These are phyloP conservation scores for Orbilia oligospora DNA, from an alignment of 2,329 filamentous ascomycete species.

Conservation along the genomic window DNA sequence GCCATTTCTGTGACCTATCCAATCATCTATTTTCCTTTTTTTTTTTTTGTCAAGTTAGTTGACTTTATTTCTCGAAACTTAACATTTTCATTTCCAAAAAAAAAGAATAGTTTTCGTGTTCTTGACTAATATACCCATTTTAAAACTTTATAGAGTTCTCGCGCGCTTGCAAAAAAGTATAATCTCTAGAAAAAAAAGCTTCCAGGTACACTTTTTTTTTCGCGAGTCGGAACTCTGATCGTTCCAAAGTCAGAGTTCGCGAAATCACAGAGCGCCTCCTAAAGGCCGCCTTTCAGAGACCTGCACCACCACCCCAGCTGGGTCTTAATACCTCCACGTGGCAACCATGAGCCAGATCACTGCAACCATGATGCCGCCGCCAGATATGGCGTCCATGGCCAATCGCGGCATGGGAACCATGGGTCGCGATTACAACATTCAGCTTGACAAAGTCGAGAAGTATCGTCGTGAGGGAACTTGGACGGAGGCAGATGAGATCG, in stretches of 20 bases:
- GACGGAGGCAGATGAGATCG: constrained; percentile 63
- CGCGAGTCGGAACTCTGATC: constrained; percentile 56
- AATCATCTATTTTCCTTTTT: neutral
- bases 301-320: neutral
- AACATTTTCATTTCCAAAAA: neutral
- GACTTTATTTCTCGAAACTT: neutral
- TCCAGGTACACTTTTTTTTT: constrained; percentile 15
- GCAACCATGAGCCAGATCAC: constrained; percentile 56
- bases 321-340: neutral
- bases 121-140: neutral
- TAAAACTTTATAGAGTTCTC: neutral
- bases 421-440: constrained; percentile 62
- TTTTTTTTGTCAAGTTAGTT: neutral
- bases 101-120: neutral
- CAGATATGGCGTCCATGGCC: constrained; percentile 57
- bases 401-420: constrained; percentile 59
- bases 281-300: constrained; percentile 7
- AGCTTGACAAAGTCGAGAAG: constrained; percentile 64
- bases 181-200: constrained; percentile 7
- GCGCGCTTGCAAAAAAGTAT: neutral
- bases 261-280: constrained; percentile 24
- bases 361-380: constrained; percentile 59
- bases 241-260: neutral
- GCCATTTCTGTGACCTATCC: neutral
- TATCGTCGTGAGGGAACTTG: constrained; percentile 63